These are phyloP conservation scores for Cyclocybe cylindracea DNA, from an alignment of 768 basidiomycete species.

Conservation along the genomic window DNA sequence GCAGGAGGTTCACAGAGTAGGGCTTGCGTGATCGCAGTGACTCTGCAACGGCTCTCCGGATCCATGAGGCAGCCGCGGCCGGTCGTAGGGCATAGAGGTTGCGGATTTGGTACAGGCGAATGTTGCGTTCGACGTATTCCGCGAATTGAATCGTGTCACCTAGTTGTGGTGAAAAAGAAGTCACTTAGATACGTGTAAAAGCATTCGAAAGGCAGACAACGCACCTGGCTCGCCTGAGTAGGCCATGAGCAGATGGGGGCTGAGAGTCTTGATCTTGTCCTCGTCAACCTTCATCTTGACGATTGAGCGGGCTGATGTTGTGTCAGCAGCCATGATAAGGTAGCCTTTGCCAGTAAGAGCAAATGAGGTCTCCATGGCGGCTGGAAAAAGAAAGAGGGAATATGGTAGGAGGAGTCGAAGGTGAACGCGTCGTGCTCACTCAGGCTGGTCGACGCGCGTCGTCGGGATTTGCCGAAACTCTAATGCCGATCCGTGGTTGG, in stretches of 20 bases:
- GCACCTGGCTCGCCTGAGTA: slow-evolving; percentile 92
- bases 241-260: slow-evolving; percentile 92
- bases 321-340: slow-evolving; percentile 90
- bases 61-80: slow-evolving; percentile 91
- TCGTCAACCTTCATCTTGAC: slow-evolving; percentile 97
- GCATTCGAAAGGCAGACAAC: slow-evolving; percentile 15
- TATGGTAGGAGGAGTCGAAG: too few relatives aligned
- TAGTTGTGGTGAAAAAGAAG: slow-evolving; percentile 22
- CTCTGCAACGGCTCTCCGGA: slow-evolving; percentile 86
- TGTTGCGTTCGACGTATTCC: slow-evolving; percentile 94
- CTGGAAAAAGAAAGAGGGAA: background rate
- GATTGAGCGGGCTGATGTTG: slow-evolving; percentile 85
- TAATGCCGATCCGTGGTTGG: too few relatives aligned
- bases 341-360: slow-evolving; percentile 92
- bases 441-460: too few relatives aligned
- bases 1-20: slow-evolving; percentile 88
- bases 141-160: slow-evolving; percentile 98
- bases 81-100: slow-evolving; percentile 90
- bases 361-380: slow-evolving; percentile 86
- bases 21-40: slow-evolving; percentile 86
- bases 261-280: slow-evolving; percentile 93
- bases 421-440: too few relatives aligned
- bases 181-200: too few relatives aligned
- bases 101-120: slow-evolving; percentile 94
- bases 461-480: too few relatives aligned